Base-by-base conservation (phyloP, 805 yeast genomes). In the Wickerhamiella brachini region DNA sequence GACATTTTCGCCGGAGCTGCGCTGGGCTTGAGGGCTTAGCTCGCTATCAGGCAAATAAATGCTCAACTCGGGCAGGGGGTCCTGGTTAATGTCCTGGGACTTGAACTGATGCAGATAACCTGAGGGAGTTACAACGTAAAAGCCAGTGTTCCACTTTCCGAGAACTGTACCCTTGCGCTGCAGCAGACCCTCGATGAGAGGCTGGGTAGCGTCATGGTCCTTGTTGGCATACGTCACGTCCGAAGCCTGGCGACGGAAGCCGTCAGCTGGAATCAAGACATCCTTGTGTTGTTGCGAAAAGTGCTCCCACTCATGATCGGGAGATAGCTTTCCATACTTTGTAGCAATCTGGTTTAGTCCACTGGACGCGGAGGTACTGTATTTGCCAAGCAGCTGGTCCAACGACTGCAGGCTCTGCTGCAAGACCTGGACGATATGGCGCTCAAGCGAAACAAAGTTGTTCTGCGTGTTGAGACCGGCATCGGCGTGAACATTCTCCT, bases 171-270 rank as follows among this genome's bases (percentile, higher is more conserved):
- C 74, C 60, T 73, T 74, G 49, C 74, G 70, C 56, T 65, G 64
- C 42, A 76, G 60, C 24, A 67, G 54, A 39, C 81, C 81, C 56
- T 74, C 77, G 15, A 76, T 61, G 23, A 74, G 60, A 2, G 81
- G 79, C 31, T 51, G 55, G 6, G 75, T 65, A 2, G 75, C 56
- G 29, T 62, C 64, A 57, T 73, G 75, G 48, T 61, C 60, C 53
- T 63, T 62, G 57, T 75, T 70, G 29, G 68, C 60, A 57, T 70
- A 77, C 5, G 66, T 54, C 26, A 75, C 59, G 24, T 57, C 53
- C 15, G 60, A 59, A 38, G 72, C 54, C 18, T 64, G 61, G 42
- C 79, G 67, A 58, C 73, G 72, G 48, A 60, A 58, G 51, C 64
- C 63, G 18, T 49, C 44, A 13, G 65, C 55, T 23, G 65, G 64